Conservation (phyloP, 352 stramenopile genomes). For the Phytophthora litchii region DNA sequence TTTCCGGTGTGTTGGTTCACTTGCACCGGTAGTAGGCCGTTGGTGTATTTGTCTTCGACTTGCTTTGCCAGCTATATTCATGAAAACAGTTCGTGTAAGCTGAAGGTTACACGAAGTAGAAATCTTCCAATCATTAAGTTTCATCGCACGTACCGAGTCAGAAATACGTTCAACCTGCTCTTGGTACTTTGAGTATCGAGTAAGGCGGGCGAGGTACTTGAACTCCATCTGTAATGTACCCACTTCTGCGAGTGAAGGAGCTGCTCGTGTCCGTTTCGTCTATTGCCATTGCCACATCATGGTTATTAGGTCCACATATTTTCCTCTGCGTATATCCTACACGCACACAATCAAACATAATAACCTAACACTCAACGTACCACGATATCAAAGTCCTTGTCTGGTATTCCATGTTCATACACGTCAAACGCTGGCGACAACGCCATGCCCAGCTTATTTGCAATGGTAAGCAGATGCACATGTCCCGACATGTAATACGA, state of each 20-base stretch:
- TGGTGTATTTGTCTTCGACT: constrained; percentile 58
- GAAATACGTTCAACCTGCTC: constrained; percentile 77
- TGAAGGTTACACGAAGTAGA: neutral
- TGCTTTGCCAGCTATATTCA: constrained; percentile 48
- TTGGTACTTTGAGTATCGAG: constrained; percentile 60
- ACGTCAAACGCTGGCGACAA: constrained; percentile 63
- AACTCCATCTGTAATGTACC: constrained; percentile 84
- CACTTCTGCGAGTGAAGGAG: constrained; percentile 67
- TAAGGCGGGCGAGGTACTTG: constrained; percentile 75
- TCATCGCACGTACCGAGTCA: constrained; percentile 45
- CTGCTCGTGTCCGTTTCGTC: constrained; percentile 40
- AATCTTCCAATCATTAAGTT: neutral
- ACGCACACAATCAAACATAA: no score
- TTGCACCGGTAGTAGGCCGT: constrained; percentile 60
- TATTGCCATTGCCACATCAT: constrained; percentile 7
- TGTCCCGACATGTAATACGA: constrained; percentile 69
- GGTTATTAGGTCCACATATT: no score
- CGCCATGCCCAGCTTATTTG: constrained; percentile 66
- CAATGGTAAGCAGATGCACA: constrained; percentile 58
- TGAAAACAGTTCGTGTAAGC: constrained; percentile 1
- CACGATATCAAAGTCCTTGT: constrained; percentile 73
- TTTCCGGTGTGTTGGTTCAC: constrained; percentile 50
- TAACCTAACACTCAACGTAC: constrained; percentile 23
- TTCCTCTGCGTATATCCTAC: no score
- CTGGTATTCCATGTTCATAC: constrained; percentile 59